Base-by-base conservation (phyloP, 2,329 filamentous ascomycete genomes). In the Botrytis elliptica region DNA sequence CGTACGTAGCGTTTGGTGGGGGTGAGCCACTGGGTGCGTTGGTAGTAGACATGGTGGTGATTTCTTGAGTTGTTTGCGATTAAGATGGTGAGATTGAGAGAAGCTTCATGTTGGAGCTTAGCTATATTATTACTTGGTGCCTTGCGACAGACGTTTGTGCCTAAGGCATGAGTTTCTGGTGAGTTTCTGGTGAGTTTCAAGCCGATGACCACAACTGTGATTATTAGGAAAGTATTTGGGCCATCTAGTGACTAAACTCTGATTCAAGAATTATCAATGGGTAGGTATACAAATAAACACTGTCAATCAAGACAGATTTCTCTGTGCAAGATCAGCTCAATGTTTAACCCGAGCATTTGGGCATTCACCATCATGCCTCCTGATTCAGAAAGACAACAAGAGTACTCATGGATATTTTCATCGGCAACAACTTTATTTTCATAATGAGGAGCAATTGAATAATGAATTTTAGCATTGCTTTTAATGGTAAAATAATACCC, bases 1-100 rank as follows among this genome's bases (percentile, higher is more conserved):
- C 89, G 88, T 88, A 91, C 89, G 89, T 91, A 83, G 88, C 86
- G 79, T 90, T 87, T 75, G 88, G 85, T 76, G 79, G 75, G 36
- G 77, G 76, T 29, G 74, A 55, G 55, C 66, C 66, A 68, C 63
- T 68, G 36, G 70, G 36, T 52, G 29, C 22, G 22, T 52, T 68
- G 33, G 33, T 52, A 55, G 55, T 62, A n/a, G 68, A 63, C 68
- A 70, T 70, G 29, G 4, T 70, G 68, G 40, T 44, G 59, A 36
- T 29, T 38, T 64, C 29, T 59, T 57, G 29, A n/a, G 20, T 57
- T 22, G 1, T 57, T 57, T 69, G 49, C 20, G 66, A 57, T 33
- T 22, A 57, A 49, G 38, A 25, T 69, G 36, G 40, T 40, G 46
- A 49, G 46, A 68, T 40, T 55, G 49, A 55, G 36, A 66, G 36